phyloP scores from a whole-genome alignment of 2,329 filamentous ascomycete genomes.

The Aspergillus sp. region DNA sequence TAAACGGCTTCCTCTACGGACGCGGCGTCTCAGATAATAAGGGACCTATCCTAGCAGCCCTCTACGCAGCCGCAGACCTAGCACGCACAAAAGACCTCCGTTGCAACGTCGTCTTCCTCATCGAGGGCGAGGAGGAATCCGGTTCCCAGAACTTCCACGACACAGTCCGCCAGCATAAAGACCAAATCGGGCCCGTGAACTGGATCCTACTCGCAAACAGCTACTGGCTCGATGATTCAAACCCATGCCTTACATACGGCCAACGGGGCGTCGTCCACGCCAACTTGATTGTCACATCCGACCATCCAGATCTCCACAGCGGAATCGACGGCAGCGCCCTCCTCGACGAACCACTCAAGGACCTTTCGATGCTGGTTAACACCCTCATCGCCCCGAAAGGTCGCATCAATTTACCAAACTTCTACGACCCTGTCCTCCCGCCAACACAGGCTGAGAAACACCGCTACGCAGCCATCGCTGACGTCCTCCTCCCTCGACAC shows the following conservation, averaged over 20 bases:
- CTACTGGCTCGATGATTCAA: constrained; percentile 96
- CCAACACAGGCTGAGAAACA: constrained; percentile 68
- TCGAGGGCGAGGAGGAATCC: constrained; percentile 94
- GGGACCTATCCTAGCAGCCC: constrained; percentile 84
- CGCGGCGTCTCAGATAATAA: constrained; percentile 98
- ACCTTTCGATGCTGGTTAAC: constrained; percentile 75
- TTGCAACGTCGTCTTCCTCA: constrained; percentile 86
- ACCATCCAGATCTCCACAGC: constrained; percentile 82
- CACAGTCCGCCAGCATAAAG: constrained; percentile 71
- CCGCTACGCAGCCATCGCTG: constrained; percentile 77
- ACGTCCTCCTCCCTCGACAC: constrained; percentile 66
- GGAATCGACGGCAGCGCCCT: constrained; percentile 93
- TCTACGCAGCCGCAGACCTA: constrained; percentile 88
- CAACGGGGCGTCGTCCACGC: constrained; percentile 90
- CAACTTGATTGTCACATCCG: constrained; percentile 78
- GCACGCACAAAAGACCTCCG: constrained; percentile 74
- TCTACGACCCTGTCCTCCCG: constrained; percentile 77
- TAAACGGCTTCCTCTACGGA: constrained; percentile 89
- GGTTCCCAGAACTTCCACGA: constrained; percentile 87
- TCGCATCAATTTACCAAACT: constrained; percentile 74
- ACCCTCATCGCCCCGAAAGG: constrained; percentile 77
- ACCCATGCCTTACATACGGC: constrained; percentile 91
- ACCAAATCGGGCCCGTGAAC: constrained; percentile 80
- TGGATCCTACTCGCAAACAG: constrained; percentile 95
- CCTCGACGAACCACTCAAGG: constrained; percentile 85